Evolutionary conservation across 2,329 filamentous ascomycete species (phyloP).

Genomic region (Colletotrichum lentis): DNA sequence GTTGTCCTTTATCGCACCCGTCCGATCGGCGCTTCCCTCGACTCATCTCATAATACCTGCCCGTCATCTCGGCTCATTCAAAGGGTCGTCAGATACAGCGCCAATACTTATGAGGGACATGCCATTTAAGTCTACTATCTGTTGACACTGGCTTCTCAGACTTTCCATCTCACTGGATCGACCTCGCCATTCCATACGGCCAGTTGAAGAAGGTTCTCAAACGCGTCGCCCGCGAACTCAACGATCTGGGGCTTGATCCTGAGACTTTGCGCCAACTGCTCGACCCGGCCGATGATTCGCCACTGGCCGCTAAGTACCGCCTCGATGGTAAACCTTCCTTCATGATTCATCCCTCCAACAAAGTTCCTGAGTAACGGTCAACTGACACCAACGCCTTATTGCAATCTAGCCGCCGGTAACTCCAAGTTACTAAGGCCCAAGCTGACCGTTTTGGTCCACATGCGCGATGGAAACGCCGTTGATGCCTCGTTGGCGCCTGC

Average conservation of each 20-base stretch:
- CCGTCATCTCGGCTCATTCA: neutral
- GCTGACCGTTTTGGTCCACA: constrained; percentile 73
- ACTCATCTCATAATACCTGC: neutral
- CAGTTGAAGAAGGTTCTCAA: constrained; percentile 91
- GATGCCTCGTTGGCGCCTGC: constrained; percentile 73
- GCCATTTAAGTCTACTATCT: neutral
- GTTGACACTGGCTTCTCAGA: constrained; percentile 48
- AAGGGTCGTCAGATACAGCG: neutral
- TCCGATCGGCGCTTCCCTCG: neutral
- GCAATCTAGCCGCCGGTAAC: constrained; percentile 47
- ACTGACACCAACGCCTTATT: neutral
- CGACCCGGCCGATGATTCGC: constrained; percentile 57
- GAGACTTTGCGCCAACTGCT: constrained; percentile 74
- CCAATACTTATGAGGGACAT: neutral
- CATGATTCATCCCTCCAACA: too few species aligned
- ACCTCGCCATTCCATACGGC: constrained; percentile 82
- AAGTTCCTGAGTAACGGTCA: neutral
- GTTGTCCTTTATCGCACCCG: neutral
- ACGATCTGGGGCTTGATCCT: constrained; percentile 74
- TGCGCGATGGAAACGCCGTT: constrained; percentile 71
- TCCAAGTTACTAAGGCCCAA: constrained; percentile 68
- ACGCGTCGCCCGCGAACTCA: constrained; percentile 76
- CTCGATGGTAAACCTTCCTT: constrained; percentile 56
- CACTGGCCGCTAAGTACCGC: constrained; percentile 62
- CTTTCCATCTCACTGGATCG: constrained; percentile 76